A percentile compares a stretch with the other conserved stretches of the same genome.
These are phyloP conservation scores for Macrotyloma uniflorum DNA, from an alignment of 306 rosid genomes.

Conservation along the genomic window DNA sequence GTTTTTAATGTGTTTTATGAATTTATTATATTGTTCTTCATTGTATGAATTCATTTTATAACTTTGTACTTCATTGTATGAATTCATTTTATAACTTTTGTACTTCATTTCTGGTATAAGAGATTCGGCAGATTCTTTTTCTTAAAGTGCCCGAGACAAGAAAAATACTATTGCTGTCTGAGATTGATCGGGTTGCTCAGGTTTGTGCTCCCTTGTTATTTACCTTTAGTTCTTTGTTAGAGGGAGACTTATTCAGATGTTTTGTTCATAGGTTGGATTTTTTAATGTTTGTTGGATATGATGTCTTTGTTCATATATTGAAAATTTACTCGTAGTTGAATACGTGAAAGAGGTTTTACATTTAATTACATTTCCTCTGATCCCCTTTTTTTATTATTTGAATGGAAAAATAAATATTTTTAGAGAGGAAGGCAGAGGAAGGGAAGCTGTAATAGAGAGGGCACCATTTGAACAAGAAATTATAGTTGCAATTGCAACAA, in stretches of 20 bases:
- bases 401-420: neutral
- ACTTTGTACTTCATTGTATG: conserved; percentile 41
- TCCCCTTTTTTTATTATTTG: neutral
- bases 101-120: conserved; percentile 59
- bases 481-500: conserved; percentile 18
- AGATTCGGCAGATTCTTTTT: conserved; percentile 88
- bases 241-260: neutral
- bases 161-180: conserved; percentile 74
- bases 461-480: neutral
- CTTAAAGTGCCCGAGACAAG: conserved; percentile 89
- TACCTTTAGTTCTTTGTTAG: conserved; percentile 3
- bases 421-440: conserved; percentile 25
- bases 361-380: neutral
- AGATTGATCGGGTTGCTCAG: conserved; percentile 95
- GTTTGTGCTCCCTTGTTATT: conserved; percentile 44
- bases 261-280: conserved; percentile 19
- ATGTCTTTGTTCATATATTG: conserved; percentile 11
- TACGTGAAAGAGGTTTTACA: neutral
- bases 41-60: conserved; percentile 30
- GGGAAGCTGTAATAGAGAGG: neutral
- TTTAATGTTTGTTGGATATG: conserved; percentile 14
- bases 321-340: conserved; percentile 1
- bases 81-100: conserved; percentile 42
- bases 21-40: conserved; percentile 25
- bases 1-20: conserved; percentile 7